phyloP scores from a whole-genome alignment of 2,329 filamentous ascomycete species.

The Colletotrichum tropicicola region DNA sequence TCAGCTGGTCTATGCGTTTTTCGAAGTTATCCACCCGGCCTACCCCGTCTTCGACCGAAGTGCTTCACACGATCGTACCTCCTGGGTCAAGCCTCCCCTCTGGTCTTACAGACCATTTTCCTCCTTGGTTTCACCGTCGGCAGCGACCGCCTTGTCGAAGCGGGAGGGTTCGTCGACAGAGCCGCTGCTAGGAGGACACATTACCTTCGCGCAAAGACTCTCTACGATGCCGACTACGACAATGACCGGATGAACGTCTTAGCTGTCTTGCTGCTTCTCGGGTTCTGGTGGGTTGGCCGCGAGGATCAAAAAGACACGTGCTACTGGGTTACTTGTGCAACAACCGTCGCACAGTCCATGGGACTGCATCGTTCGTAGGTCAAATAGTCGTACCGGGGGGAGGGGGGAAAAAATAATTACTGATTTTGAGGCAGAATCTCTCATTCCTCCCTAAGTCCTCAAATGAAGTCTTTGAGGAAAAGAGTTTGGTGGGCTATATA shows the following conservation, averaged over 20 bases:
- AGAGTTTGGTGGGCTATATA: slow-evolving; percentile 21
- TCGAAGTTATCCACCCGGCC: neutral
- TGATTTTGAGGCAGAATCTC: neutral
- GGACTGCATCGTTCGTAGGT: slow-evolving; percentile 19
- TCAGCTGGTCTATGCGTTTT: neutral
- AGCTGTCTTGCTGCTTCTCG: slow-evolving; percentile 10
- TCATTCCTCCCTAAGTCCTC: neutral
- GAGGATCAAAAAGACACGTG: slow-evolving; percentile 25
- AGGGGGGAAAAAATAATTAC: neutral
- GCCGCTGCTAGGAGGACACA: neutral
- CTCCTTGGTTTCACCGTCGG: slow-evolving; percentile 7
- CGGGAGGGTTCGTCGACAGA: slow-evolving; percentile 14
- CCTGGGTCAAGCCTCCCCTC: neutral
- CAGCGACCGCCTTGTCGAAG: neutral
- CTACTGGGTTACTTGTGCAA: slow-evolving; percentile 20
- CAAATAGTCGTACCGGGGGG: too few relatives aligned
- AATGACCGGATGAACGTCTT: neutral
- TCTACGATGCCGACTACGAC: slow-evolving; percentile 26
- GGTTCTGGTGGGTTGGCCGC: slow-evolving; percentile 15
- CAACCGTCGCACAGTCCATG: slow-evolving; percentile 14
- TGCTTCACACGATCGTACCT: neutral
- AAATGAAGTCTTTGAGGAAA: neutral
- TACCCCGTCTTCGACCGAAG: slow-evolving; percentile 5
- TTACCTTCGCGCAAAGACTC: slow-evolving; percentile 14
- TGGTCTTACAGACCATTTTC: slow-evolving; percentile 6